Conservation (phyloP, 331 rosid species). For the Acacia pycnantha region DNA sequence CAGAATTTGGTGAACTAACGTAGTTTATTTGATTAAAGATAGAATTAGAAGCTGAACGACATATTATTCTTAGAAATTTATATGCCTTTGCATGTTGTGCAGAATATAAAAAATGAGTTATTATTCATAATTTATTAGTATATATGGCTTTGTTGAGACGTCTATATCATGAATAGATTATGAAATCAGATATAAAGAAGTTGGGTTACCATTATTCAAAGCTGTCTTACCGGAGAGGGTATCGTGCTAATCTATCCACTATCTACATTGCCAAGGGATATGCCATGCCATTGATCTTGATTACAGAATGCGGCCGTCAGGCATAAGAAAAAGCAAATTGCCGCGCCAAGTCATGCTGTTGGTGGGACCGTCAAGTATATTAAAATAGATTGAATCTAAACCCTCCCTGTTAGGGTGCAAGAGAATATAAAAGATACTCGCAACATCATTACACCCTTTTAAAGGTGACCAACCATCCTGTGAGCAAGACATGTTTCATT, state of each 20-base stretch:
- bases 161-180: not conserved
- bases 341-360: not conserved
- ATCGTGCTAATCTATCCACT: not conserved
- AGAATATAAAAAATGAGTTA: not conserved
- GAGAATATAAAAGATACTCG: not conserved
- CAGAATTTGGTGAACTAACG: too few species aligned
- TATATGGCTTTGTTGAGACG: not conserved
- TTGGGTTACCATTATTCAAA: not conserved
- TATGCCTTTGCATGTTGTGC: not conserved
- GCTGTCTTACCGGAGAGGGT: not conserved
- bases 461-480: constrained; percentile 2
- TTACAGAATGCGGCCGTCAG: not conserved
- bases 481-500: not conserved
- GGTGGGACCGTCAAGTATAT: too few species aligned
- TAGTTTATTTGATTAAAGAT: too few species aligned
- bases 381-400: not conserved
- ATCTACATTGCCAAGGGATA: not conserved
- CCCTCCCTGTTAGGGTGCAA: too few species aligned
- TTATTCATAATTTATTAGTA: not conserved
- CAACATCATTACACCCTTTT: not conserved
- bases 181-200: not conserved
- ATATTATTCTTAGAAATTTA: not conserved
- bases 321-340: not conserved
- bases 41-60: too few species aligned
- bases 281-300: not conserved